Evolutionary conservation across 129 eudicot genomes (phyloP), one percentile per base, ranked within the genome.

Genomic region (Chrysanthemum seticuspe): DNA sequence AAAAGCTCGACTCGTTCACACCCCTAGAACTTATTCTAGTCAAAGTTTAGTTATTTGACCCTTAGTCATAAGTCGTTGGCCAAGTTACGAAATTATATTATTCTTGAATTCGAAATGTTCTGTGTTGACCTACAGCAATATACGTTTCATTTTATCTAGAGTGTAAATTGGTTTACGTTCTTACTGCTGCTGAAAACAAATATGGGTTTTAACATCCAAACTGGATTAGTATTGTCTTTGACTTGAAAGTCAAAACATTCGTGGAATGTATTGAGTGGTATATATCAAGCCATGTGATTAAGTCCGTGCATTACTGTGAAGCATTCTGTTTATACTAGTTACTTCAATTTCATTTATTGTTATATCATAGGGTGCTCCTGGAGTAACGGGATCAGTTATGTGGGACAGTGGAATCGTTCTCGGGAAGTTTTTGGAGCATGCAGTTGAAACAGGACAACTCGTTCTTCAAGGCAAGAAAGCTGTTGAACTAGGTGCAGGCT

Each of bases 311-410:
- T 40, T 40, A 40, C 47, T 6, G 47, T 6, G 9, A 6, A 6
- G 0, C 9, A 19, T 19, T 19, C 21, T 19, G 21, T 19, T 19
- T 19, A 19, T 19, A 19, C 21, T 19, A 19, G 21, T 19, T 19
- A 19, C 21, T 19, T 19, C 21, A 19, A 19, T 19, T 19, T 19
- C 21, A 19, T 19, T 19, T 19, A 19, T 19, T 19, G 21, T 19
- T 19, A 19, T 19, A 19, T 19, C 21, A 19, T 19, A 19, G 95
- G 87, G 78, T 65, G 66, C 87, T 72, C 96, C 98, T 55, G 98
- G 98, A 71, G 98, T 93, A 49, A 93, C 98, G 71, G 98, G 98
- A 68, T 74, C 98, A 6, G 98, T 93, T 64, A 89, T 93, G 96
- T 93, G 98, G 98, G 98, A 93, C 80, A 89, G 98, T 55, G 98